Percentiles rank a stretch among this genome's conserved stretches.
These are phyloP conservation scores for Cetraspora pellucida DNA, from an alignment of 192 early-diverging fungal species.

Conservation along the genomic window DNA sequence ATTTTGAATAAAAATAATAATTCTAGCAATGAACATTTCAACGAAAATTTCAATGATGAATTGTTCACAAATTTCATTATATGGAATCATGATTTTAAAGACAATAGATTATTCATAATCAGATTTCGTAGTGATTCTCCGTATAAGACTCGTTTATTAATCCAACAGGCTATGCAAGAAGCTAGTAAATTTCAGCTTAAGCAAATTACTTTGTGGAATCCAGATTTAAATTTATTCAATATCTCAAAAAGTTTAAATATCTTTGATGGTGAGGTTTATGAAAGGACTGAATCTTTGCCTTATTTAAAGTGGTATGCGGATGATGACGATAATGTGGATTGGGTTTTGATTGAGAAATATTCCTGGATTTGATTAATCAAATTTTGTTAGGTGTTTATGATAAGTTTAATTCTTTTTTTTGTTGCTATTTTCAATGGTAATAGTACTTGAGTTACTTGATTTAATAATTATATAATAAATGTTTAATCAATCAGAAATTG, in stretches of 20 bases:
- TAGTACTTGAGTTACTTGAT: too few relatives aligned
- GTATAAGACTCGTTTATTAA: neutral
- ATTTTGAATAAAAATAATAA: neutral
- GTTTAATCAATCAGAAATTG: too few relatives aligned
- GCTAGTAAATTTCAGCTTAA: conserved; percentile 3
- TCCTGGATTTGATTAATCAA: conserved; percentile 15
- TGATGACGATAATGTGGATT: neutral
- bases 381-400: too few relatives aligned
- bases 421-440: too few relatives aligned
- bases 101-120: neutral
- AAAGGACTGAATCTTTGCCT: conserved; percentile 8
- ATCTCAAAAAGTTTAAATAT: neutral
- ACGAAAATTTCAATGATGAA: too few relatives aligned
- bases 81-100: conserved; percentile 10
- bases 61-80: neutral
- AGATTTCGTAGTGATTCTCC: neutral
- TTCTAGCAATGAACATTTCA: too few relatives aligned
- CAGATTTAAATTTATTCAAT: neutral
- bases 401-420: too few relatives aligned
- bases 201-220: conserved; percentile 16
- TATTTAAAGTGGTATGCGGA: conserved; percentile 3
- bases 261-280: neutral
- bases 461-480: too few relatives aligned
- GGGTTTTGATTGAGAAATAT: conserved; percentile 24
- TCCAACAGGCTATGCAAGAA: neutral